These are phyloP conservation scores for Cercophora samala DNA, from an alignment of 495 filamentous ascomycete genomes.

Conservation along the genomic window DNA sequence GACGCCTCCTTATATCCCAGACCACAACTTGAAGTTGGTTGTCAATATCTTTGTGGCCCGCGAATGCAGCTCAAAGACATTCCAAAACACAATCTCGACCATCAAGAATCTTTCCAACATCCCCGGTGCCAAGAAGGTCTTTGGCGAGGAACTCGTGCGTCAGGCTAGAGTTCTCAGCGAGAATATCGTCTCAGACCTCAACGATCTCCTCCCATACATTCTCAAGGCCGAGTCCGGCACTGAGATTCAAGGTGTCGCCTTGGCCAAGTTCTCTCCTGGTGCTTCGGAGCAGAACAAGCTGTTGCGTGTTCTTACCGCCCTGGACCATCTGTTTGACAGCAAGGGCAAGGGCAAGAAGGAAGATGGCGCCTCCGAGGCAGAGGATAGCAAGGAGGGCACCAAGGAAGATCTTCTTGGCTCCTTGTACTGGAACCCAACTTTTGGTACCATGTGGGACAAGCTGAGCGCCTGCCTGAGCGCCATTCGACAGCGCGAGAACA, in stretches of 20 bases:
- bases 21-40: conserved; percentile 84
- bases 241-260: conserved; percentile 89
- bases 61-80: conserved; percentile 94
- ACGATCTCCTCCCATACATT: conserved; percentile 84
- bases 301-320: conserved; percentile 85
- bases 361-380: conserved; percentile 53
- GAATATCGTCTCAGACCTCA: conserved; percentile 77
- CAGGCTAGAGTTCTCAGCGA: conserved; percentile 82
- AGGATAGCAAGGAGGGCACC: conserved; percentile 49
- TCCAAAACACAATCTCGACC: conserved; percentile 91
- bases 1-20: conserved; percentile 81
- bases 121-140: conserved; percentile 82
- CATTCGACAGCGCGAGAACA: conserved; percentile 85
- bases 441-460: conserved; percentile 85
- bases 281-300: conserved; percentile 95
- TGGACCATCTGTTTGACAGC: conserved; percentile 91
- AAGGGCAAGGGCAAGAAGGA: conserved; percentile 58
- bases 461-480: conserved; percentile 87
- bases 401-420: conserved; percentile 81
- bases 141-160: conserved; percentile 82
- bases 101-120: conserved; percentile 97
- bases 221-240: conserved; percentile 81
- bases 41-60: conserved; percentile 93
- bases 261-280: conserved; percentile 92
- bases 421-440: conserved; percentile 86